Evolutionary conservation across 1,284 basidiomycete species (phyloP).

Genomic region (Sanguinoderma infundibulare): DNA sequence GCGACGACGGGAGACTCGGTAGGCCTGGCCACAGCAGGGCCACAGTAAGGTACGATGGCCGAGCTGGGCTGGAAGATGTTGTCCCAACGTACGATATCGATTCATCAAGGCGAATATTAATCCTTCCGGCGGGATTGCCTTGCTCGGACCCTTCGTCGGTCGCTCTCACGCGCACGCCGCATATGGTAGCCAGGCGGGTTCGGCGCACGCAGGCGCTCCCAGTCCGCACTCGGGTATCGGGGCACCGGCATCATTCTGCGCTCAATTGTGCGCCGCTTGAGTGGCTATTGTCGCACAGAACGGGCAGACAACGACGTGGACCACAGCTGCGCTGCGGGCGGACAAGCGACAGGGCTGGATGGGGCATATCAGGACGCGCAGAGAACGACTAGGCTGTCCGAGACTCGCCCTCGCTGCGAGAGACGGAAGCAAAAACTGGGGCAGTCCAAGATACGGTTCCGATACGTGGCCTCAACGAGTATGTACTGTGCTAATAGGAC

Average conservation of each 20-base stretch:
- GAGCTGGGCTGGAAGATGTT: neutral
- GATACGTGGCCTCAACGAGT: constrained; percentile 12
- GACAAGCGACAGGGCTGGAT: constrained; percentile 4
- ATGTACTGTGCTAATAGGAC: neutral
- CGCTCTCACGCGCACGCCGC: no score
- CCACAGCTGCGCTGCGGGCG: no score
- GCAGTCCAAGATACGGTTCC: constrained; percentile 22
- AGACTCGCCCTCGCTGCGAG: constrained; percentile 9
- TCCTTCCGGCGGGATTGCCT: neutral
- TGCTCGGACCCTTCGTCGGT: neutral
- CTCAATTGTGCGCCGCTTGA: constrained; percentile 16
- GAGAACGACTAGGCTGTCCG: neutral
- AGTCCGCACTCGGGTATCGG: constrained; percentile 7
- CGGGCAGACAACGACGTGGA: constrained; percentile 7
- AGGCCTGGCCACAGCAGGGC: constrained; percentile 5
- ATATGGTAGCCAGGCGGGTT: no score
- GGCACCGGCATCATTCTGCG: neutral
- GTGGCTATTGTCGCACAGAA: constrained; percentile 17
- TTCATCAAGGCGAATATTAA: neutral
- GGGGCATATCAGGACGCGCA: neutral
- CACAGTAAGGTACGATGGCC: neutral
- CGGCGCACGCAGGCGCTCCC: neutral
- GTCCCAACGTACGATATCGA: constrained; percentile 1
- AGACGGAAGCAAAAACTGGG: no score
- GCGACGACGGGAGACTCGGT: constrained; percentile 6